Conservation (phyloP, 148 eudicot genomes). For the Fagopyrum esculentum region DNA sequence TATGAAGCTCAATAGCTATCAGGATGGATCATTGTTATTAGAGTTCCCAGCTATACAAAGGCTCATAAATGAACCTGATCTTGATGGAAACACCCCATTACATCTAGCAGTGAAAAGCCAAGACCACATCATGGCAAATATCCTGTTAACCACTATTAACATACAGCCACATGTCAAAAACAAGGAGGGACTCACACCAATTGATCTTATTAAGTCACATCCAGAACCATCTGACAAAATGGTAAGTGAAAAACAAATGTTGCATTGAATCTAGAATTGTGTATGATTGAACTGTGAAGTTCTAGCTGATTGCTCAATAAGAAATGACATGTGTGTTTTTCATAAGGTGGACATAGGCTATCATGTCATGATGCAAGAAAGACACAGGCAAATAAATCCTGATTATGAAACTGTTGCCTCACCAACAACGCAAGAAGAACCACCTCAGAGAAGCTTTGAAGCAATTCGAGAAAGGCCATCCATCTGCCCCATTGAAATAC, state of each 20-base stretch:
- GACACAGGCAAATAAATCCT: constrained; percentile 12
- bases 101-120: constrained; percentile 28
- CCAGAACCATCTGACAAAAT: constrained; percentile 24
- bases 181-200: constrained; percentile 26
- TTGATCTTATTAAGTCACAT: constrained; percentile 24
- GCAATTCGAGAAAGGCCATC: neutral
- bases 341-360: constrained; percentile 34
- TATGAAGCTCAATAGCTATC: constrained; percentile 18
- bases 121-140: constrained; percentile 22
- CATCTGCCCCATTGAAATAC: neutral
- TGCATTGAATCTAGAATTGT: neutral
- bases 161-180: constrained; percentile 18
- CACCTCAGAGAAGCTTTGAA: neutral
- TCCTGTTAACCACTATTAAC: constrained; percentile 18
- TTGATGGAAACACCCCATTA: constrained; percentile 34
- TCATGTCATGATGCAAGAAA: constrained; percentile 22
- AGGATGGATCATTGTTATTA: constrained; percentile 21
- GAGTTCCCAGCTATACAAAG: neutral
- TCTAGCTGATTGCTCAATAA: neutral
- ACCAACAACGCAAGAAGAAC: neutral
- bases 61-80: constrained; percentile 22
- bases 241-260: constrained; percentile 19
- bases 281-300: neutral
- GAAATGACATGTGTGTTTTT: neutral
- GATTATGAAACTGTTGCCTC: neutral